phyloP scores from a whole-genome alignment of 345 rosid species.

The Linum lewisii region DNA sequence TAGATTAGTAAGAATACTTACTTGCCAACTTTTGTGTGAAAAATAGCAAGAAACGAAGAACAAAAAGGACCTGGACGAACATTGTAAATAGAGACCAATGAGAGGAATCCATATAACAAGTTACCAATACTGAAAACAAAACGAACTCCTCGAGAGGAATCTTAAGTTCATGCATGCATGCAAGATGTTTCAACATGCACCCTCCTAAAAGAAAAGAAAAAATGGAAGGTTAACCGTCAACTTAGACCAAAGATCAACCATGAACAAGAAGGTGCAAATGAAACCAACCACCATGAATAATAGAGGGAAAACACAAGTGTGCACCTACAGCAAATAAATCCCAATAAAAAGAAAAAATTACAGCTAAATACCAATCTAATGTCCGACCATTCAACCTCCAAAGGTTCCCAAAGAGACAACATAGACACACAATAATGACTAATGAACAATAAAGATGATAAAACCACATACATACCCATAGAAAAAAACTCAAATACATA shows the following conservation, averaged over 20 bases:
- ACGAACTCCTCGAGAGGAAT: background rate
- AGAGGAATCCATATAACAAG: background rate
- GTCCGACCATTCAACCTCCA: background rate
- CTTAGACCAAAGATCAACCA: too few relatives aligned
- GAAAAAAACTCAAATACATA: background rate
- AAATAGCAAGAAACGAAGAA: slow-evolving; percentile 74
- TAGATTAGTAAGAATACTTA: slow-evolving; percentile 25
- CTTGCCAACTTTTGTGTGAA: slow-evolving; percentile 78
- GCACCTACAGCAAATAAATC: background rate
- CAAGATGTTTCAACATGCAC: too few relatives aligned
- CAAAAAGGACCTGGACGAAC: slow-evolving; percentile 58
- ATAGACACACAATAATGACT: background rate
- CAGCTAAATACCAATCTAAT: background rate
- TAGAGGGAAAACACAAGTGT: background rate
- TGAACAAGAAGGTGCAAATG: too few relatives aligned
- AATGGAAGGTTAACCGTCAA: too few relatives aligned
- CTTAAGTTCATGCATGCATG: background rate
- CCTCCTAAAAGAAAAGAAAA: too few relatives aligned
- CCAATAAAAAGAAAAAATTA: background rate
- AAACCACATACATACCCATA: background rate
- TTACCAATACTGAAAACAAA: background rate
- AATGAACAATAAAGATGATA: background rate
- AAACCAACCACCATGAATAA: background rate
- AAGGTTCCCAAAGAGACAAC: background rate
- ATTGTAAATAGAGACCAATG: slow-evolving; percentile 15